phyloP scores from a whole-genome alignment of 345 rosid species.

The Aethionema arabicum region DNA sequence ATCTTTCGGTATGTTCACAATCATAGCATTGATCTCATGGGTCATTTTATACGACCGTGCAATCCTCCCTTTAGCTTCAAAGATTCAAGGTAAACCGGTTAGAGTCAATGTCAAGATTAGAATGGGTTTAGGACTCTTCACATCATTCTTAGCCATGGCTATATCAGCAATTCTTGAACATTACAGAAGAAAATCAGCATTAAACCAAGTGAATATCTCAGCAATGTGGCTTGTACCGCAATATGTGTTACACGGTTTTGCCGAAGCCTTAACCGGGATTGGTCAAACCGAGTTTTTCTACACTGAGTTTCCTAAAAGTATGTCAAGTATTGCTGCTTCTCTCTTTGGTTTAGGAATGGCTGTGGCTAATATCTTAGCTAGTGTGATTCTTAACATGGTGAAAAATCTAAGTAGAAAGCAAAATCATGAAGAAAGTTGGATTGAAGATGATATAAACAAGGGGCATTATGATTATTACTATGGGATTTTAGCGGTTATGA shows the following conservation, averaged over 20 bases:
- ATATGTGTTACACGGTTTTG: constrained; percentile 54
- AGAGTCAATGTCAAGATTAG: constrained; percentile 51
- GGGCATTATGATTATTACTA: constrained; percentile 76
- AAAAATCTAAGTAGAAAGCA: constrained; percentile 43
- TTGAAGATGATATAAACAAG: constrained; percentile 62
- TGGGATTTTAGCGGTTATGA: constrained; percentile 65
- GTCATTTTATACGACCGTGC: constrained; percentile 68
- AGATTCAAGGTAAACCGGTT: constrained; percentile 56
- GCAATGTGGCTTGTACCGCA: constrained; percentile 83
- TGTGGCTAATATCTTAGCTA: constrained; percentile 59
- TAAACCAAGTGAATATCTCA: constrained; percentile 54
- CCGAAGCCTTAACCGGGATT: constrained; percentile 73
- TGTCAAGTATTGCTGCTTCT: constrained; percentile 72
- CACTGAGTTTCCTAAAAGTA: constrained; percentile 70
- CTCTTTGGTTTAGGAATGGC: constrained; percentile 69
- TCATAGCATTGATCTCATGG: constrained; percentile 51
- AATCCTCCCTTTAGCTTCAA: constrained; percentile 70
- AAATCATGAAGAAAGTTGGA: constrained; percentile 60
- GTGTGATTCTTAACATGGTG: constrained; percentile 48
- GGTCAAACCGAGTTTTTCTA: constrained; percentile 83
- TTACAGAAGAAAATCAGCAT: constrained; percentile 58
- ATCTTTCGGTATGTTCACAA: constrained; percentile 55
- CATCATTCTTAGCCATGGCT: constrained; percentile 60
- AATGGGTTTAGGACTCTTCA: constrained; percentile 70
- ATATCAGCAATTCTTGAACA: constrained; percentile 59